These are phyloP conservation scores for Russula sp. DNA, from an alignment of 768 basidiomycete genomes.

Conservation along the genomic window DNA sequence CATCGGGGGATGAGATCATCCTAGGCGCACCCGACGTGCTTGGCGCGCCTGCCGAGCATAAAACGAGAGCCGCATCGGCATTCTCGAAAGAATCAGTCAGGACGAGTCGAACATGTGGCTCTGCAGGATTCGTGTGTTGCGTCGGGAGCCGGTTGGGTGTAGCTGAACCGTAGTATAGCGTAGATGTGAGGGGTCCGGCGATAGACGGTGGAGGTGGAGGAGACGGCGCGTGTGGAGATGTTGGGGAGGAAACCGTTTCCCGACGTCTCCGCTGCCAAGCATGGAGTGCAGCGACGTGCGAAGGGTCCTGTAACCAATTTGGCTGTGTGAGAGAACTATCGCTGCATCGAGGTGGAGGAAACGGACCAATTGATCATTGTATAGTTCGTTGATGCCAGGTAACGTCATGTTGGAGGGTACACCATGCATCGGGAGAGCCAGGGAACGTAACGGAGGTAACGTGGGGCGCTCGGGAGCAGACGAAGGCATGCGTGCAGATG, in stretches of 20 bases:
- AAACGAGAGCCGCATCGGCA: constrained; percentile 49
- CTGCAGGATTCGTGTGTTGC: constrained; percentile 3
- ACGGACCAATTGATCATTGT: constrained; percentile 3
- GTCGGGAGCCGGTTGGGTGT: not conserved
- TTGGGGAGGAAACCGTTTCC: constrained; percentile 23
- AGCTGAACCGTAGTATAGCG: constrained; percentile 14
- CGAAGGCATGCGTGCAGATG: constrained; percentile 12
- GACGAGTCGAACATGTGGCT: constrained; percentile 23
- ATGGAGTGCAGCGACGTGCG: not conserved
- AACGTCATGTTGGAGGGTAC: constrained; percentile 8
- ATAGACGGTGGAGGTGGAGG: constrained; percentile 16
- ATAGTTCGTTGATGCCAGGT: constrained; percentile 14
- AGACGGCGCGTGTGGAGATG: constrained; percentile 16
- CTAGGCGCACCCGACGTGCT: constrained; percentile 23
- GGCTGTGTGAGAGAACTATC: not conserved
- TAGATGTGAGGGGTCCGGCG: constrained; percentile 16
- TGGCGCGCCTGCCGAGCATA: constrained; percentile 32
- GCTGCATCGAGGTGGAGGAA: not conserved
- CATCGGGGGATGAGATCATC: constrained; percentile 20
- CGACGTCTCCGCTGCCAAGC: constrained; percentile 15
- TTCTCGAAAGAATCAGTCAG: constrained; percentile 34
- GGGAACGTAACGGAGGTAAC: constrained; percentile 20
- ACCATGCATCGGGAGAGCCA: constrained; percentile 21
- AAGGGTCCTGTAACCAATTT: constrained; percentile 6
- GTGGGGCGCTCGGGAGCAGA: constrained; percentile 20